These are phyloP conservation scores for Vitis hybrid DNA, from an alignment of 177 flowering plant genomes.

Conservation along the genomic window DNA sequence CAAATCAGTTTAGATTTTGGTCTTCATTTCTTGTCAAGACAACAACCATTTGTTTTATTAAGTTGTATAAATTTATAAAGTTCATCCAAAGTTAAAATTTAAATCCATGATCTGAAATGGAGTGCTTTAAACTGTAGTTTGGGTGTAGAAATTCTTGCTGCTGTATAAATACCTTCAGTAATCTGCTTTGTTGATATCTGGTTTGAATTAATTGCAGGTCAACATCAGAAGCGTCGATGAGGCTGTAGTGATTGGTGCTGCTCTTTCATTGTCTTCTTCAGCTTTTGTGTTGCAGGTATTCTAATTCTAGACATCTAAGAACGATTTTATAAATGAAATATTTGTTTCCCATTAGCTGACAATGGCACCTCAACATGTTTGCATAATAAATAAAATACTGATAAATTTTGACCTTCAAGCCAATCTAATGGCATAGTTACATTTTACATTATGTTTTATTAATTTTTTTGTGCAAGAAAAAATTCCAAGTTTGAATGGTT, in stretches of 20 bases:
- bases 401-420: no score
- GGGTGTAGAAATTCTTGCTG: background rate
- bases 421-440: no score
- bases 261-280: slow-evolving; percentile 95
- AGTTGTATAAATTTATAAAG: no score
- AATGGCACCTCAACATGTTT: background rate
- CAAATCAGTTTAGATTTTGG: no score
- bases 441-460: no score
- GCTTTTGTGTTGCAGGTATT: slow-evolving; percentile 98
- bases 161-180: background rate
- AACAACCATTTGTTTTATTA: no score
- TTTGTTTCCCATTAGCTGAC: background rate
- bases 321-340: background rate
- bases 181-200: slow-evolving; percentile 3
- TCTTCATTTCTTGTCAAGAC: no score
- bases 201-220: slow-evolving; percentile 53
- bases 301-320: slow-evolving; percentile 2
- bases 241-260: slow-evolving; percentile 97
- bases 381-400: background rate
- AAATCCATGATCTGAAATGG: background rate
- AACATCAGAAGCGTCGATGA: slow-evolving; percentile 96
- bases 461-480: no score
- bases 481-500: no score
- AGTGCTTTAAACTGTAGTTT: background rate
- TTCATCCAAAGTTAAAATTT: background rate